Evolutionary conservation across 768 basidiomycete species (phyloP), one percentile per base, ranked within the genome.

Genomic region (Naganishia randhawae): DNA sequence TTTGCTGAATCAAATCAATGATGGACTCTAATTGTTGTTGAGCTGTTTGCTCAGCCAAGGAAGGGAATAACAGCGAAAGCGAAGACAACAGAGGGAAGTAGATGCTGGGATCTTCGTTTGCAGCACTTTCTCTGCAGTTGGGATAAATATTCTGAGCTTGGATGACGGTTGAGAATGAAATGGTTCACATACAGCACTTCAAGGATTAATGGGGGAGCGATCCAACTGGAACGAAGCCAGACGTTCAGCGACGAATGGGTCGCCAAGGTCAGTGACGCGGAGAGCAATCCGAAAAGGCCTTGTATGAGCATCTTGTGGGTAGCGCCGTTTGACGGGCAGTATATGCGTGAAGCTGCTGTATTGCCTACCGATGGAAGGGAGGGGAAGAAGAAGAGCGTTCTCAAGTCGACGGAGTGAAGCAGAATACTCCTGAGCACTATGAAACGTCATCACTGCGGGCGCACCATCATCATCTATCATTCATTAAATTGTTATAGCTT

Each of bases 61-160:
- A 80, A 0, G 84, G 85, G 42, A 74, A 70, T 84, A 83, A 71
- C 17, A 73, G 54, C 7, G 87, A 85, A 4, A 92, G 80, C 42
- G 85, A 83, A 71, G 87, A 82, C 3, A 98, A 83, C 19, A 91
- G 82, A 7, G 88, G 86, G 77, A 94, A 92, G 82, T 92, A 92
- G 17, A 85, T 81, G 22, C 84, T 76, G 0, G 89, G 85, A 57
- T 87, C 85, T 77, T 95, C 90, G 51, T 88, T 78, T 8, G 88
- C 81, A 16, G 92, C 83, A 0, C 91, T 86, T 80, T 99, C 95
- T 42, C 95, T 98, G 75, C 45, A 48, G 19, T 48, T n/a, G 19
- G n/a, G 11, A 7, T 65, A 29, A 31, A 25, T 65, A 65, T n/a
- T 70, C 29, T 31, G n/a, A 3, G n/a, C 14, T 66, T 11, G 57